Base-by-base conservation (phyloP, 106 monocot species). In the Phalaenopsis aphrodite region DNA sequence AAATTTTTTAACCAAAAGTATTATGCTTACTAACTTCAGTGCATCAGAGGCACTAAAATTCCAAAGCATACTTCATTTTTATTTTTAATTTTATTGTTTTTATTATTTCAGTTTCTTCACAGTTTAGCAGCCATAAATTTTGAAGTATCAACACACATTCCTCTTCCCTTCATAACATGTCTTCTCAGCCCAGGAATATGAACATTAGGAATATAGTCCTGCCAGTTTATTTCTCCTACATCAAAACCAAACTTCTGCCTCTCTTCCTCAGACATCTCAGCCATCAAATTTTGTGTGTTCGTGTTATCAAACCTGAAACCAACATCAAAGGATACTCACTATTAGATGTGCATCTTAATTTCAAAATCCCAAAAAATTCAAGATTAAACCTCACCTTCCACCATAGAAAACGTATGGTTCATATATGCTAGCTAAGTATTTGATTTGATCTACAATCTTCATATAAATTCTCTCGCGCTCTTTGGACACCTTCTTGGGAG, bases 141-240 rank as follows among this genome's bases (percentile, higher is more conserved):
- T 21, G 69, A 41, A 67, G 49, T 75, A 9, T 16, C 42, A 43
- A 3, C 14, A 71, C 82, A 78, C 77, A 78, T 78, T 19, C 93
- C 88, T 82, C 93, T 93, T 78, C 91, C 93, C 79, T 91, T 96
- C 91, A 93, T 85, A 30, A 93, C 96, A 87, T 93, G 87, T 58
- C 80, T 91, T 80, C 90, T 87, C n/a, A 96, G 79, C 75, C 96
- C 96, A 49, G 91, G 93, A 77, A 96, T 87, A 77, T 96, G 96
- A 47, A 96, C 83, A 15, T 88, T 86, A 42, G 88, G 78, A 23
- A 93, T 96, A 84, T 96, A 96, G 43, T 93, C 87, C 76, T 87
- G 77, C 96, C 96, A 96, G 55, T 88, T 77, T 39, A 96, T 88
- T 48, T 78, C 84, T 75, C 71, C 56, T 16, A 93, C 88, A 75